Evolutionary conservation across 495 filamentous ascomycete genomes (phyloP).

Genomic region (Hypoxylon lienhwacheense): DNA sequence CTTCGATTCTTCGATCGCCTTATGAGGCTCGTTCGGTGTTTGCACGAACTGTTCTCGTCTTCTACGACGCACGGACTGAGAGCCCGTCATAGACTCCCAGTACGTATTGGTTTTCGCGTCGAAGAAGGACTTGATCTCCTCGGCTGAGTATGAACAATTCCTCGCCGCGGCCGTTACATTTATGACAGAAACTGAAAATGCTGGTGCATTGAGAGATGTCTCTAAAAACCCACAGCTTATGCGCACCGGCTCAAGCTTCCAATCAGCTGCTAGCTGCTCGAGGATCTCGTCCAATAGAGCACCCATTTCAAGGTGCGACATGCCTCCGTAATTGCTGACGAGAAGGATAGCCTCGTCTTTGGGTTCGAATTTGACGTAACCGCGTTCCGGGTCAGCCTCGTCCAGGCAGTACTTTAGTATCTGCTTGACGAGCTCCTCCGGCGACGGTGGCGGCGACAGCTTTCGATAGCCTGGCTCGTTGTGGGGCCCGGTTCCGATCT

Average conservation of each 20-base stretch:
- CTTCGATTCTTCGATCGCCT: conserved; percentile 39
- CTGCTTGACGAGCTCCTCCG: conserved; percentile 55
- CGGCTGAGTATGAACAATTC: conserved; percentile 47
- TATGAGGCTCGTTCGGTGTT: conserved; percentile 38
- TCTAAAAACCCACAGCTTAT: conserved; percentile 58
- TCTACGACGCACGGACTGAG: conserved; percentile 40
- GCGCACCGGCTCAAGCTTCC: conserved; percentile 53
- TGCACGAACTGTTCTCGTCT: conserved; percentile 49
- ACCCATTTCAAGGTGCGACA: conserved; percentile 63
- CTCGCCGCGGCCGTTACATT: conserved; percentile 56
- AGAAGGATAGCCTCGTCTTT: conserved; percentile 59
- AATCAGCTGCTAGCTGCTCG: conserved; percentile 48
- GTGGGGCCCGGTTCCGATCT: conserved; percentile 64
- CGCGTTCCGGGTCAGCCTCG: conserved; percentile 56
- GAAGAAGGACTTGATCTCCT: conserved; percentile 57
- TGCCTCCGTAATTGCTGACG: conserved; percentile 65
- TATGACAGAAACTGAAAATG: conserved; percentile 61
- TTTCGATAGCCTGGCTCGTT: conserved; percentile 64
- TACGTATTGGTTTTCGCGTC: conserved; percentile 58
- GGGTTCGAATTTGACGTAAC: conserved; percentile 59
- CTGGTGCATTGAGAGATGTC: conserved; percentile 64
- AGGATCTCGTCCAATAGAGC: conserved; percentile 58
- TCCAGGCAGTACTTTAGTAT: conserved; percentile 59
- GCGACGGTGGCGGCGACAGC: conserved; percentile 56
- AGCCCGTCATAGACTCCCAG: conserved; percentile 51